Conservation (phyloP, 2,329 filamentous ascomycete genomes). For the Talaromyces atroroseus region DNA sequence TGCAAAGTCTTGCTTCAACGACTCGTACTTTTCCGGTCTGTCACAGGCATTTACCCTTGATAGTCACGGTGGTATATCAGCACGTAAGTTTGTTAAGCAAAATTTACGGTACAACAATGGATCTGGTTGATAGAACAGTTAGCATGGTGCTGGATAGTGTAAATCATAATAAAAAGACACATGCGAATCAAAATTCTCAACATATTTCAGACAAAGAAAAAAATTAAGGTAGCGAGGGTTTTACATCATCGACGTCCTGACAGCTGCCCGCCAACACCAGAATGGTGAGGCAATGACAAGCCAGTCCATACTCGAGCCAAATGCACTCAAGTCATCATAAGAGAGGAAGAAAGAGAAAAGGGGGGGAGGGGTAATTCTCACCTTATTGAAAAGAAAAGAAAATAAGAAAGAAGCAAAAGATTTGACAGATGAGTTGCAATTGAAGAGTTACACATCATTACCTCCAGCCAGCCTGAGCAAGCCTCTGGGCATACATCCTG, state of each 20-base stretch:
- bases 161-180: background rate
- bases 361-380: background rate
- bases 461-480: conserved; percentile 95
- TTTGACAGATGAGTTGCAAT: conserved; percentile 30
- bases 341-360: conserved; percentile 19
- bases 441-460: conserved; percentile 47
- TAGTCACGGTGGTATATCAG: conserved; percentile 1
- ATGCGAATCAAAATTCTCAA: background rate
- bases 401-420: no score
- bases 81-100: background rate
- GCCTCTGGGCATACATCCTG: conserved; percentile 88
- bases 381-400: conserved; percentile 1
- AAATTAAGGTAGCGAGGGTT: conserved; percentile 92
- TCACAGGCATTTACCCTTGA: conserved; percentile 91
- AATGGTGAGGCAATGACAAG: conserved; percentile 61
- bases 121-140: conserved; percentile 17
- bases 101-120: conserved; percentile 13
- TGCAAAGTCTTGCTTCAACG: conserved; percentile 72
- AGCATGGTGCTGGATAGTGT: background rate
- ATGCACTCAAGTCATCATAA: conserved; percentile 99
- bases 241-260: conserved; percentile 93
- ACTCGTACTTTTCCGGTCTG: conserved; percentile 79
- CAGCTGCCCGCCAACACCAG: conserved; percentile 57
- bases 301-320: conserved; percentile 97
- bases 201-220: conserved; percentile 71